Evolutionary conservation across 331 rosid species (phyloP), one percentile per base, ranked within the genome.

Genomic region (Phaseolus coccineus): DNA sequence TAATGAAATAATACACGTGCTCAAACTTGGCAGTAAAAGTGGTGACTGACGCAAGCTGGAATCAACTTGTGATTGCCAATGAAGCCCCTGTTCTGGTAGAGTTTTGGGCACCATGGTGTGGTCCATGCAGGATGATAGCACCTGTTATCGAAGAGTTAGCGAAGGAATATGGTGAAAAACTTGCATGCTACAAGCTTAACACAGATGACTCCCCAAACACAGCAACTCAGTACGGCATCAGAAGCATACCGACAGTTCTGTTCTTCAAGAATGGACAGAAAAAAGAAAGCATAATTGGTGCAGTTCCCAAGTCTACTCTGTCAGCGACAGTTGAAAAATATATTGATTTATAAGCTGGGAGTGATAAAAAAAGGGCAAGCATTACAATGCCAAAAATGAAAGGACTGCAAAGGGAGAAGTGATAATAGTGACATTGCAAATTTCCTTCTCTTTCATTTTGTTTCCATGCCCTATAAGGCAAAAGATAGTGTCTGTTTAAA

Each of bases 51-150:
- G 81, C 96, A 44, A 93, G 81, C 88, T 93, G 99, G 99, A 65
- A 87, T 4, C 76, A 77, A n/a, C 88, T 90, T 50, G 99, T 95
- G 19, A 80, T 89, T 31, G 91, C 59, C 39, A 95, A 87, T 83
- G 87, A 89, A 40, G 87, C 69, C 44, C 92, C 97, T 33, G 99
- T 91, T 75, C 87, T 95, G 78, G 98, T 95, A 46, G 98, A 93
- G 57, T 95, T 95, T 81, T 95, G 99, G 99, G 99, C 99, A 35
- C 97, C 99, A 50, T 93, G 99, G 99, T 95, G 99, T 52, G 99
- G 98, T 67, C 99, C 99, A 2, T 95, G 99, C 83, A 83, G 90
- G 67, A 95, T 93, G 88, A 95, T 95, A 75, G 97, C 93, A 0
- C 98, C 98, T 2, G 83, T 93, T 58, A 82, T 95, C 25, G 94